A percentile compares a stretch with the other conserved stretches of the same genome.
Evolutionary conservation across 371 early-diverging fungal genomes (phyloP).

Genomic region (Mortierella sp.): DNA sequence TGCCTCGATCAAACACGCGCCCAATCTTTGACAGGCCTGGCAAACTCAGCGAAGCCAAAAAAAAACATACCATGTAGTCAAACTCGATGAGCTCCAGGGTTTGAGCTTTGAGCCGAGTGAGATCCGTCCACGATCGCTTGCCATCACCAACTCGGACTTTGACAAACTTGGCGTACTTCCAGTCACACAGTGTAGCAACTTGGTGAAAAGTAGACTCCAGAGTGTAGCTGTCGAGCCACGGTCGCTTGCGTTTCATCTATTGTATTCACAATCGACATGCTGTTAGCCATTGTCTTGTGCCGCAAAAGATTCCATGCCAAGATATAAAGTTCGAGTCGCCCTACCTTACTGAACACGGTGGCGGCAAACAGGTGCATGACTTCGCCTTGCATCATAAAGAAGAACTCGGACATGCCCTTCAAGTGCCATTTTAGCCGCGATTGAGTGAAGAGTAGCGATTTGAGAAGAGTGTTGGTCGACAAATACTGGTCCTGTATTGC

Average conservation of each 20-base stretch:
- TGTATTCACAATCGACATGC: not conserved
- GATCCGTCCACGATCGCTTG: not conserved
- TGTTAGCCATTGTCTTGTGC: not conserved
- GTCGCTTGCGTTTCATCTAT: slow-evolving; percentile 31
- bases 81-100: slow-evolving; percentile 37
- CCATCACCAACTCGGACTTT: slow-evolving; percentile 18
- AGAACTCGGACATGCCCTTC: slow-evolving; percentile 46
- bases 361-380: slow-evolving; percentile 42
- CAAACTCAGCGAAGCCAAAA: too few species aligned
- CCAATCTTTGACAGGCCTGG: not conserved
- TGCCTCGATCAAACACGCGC: not conserved
- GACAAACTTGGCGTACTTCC: slow-evolving; percentile 36
- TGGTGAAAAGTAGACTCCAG: slow-evolving; percentile 36
- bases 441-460: slow-evolving; percentile 22
- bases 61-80: slow-evolving; percentile 43
- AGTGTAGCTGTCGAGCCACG: slow-evolving; percentile 39
- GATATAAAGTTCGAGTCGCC: not conserved
- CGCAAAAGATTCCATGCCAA: not conserved
- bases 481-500: slow-evolving; percentile 38
- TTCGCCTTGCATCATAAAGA: slow-evolving; percentile 55
- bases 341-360: slow-evolving; percentile 31
- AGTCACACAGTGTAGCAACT: slow-evolving; percentile 21
- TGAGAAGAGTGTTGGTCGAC: slow-evolving; percentile 21
- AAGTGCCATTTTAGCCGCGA: slow-evolving; percentile 46
- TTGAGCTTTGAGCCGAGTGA: slow-evolving; percentile 19